Conservation (phyloP, 139 green algal species). For the Nannochloris sp. region DNA sequence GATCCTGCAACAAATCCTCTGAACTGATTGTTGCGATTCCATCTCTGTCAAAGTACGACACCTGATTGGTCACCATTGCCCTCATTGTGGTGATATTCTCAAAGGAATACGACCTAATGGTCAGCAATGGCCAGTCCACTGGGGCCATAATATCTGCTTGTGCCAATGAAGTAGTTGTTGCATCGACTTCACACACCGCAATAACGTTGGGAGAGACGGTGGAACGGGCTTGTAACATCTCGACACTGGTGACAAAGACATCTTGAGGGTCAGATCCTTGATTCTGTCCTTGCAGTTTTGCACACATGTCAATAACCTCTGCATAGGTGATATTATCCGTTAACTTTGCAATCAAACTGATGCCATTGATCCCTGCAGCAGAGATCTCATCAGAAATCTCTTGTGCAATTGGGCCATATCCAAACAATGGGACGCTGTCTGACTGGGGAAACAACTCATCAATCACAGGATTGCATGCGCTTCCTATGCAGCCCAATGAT, state of each 20-base stretch:
- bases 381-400: neutral
- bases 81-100: slow-evolving; percentile 2
- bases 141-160: neutral
- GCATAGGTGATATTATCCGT: neutral
- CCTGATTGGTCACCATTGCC: neutral
- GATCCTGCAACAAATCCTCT: neutral
- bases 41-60: neutral
- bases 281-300: neutral
- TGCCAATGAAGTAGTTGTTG: neutral
- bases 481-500: neutral
- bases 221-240: neutral
- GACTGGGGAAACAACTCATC: neutral
- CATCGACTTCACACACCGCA: neutral
- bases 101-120: neutral
- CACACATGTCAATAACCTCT: neutral
- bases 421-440: neutral
- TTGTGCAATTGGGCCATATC: neutral
- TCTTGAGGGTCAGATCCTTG: neutral
- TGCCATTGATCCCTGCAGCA: neutral
- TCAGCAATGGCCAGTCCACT: slow-evolving; percentile 1
- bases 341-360: neutral
- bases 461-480: neutral
- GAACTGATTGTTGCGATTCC: neutral
- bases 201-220: neutral
- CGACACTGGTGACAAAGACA: neutral